Conservation (phyloP, 2,329 filamentous ascomycete genomes). For the Fusarium denticulatum region DNA sequence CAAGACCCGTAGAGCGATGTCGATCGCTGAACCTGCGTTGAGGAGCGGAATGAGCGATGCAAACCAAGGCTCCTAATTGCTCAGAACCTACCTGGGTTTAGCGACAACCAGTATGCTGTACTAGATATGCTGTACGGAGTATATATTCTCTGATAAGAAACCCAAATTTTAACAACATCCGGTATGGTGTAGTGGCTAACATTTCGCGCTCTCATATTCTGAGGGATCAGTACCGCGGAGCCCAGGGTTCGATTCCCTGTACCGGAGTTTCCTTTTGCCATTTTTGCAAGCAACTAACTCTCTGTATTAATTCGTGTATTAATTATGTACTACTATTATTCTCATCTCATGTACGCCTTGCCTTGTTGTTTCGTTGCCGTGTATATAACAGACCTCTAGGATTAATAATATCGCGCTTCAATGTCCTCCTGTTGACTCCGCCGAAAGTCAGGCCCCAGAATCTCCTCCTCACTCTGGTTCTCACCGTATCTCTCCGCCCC, state of each 20-base stretch:
- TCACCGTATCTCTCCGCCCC: neutral
- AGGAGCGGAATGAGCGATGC: too few species aligned
- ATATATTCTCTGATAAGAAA: accelerated
- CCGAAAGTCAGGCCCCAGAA: constrained; percentile 31
- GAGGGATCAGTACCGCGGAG: constrained; percentile 40
- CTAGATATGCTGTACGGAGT: accelerated
- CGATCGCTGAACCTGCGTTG: too few species aligned
- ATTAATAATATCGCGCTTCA: neutral
- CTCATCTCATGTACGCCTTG: neutral
- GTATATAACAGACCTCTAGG: accelerated
- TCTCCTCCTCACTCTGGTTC: constrained; percentile 37
- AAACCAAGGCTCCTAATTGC: too few species aligned
- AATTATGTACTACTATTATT: neutral
- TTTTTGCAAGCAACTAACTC: accelerated
- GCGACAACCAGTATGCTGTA: too few species aligned
- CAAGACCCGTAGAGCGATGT: accelerated
- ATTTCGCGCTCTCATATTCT: constrained; percentile 47
- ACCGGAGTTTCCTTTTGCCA: constrained; percentile 21
- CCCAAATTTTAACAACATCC: constrained; percentile 1
- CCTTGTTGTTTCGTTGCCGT: too few species aligned
- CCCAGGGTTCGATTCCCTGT: constrained; percentile 45
- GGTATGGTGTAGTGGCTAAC: constrained; percentile 50
- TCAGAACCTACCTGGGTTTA: accelerated
- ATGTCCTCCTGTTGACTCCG: constrained; percentile 11
- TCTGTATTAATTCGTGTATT: neutral